These are phyloP conservation scores for Xylogone sp. DNA, from an alignment of 2,329 filamentous ascomycete genomes.

Conservation along the genomic window DNA sequence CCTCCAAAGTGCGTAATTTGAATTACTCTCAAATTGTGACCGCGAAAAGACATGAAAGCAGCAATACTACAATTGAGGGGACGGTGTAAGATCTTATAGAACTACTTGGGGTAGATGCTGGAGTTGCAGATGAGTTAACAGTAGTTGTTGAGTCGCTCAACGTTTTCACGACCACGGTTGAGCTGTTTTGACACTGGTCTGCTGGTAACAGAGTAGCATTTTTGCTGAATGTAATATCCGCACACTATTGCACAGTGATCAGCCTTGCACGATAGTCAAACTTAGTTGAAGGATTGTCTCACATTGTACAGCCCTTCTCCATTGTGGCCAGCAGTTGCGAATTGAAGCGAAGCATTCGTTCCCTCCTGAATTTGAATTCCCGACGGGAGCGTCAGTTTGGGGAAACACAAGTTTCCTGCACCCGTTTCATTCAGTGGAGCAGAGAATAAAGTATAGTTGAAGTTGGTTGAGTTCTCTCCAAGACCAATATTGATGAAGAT, in stretches of 20 bases:
- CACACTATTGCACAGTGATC: conserved; percentile 49
- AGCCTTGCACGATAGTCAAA: neutral
- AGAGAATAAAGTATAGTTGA: conserved; percentile 5
- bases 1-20: too few species aligned
- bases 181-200: conserved; percentile 54
- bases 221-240: conserved; percentile 65
- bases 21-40: too few species aligned
- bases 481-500: conserved; percentile 6
- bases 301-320: conserved; percentile 10
- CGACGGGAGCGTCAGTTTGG: conserved; percentile 3
- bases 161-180: conserved; percentile 42
- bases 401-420: conserved; percentile 7
- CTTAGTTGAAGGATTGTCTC: neutral
- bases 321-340: conserved; percentile 6
- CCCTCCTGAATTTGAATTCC: conserved; percentile 3
- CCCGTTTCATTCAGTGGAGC: conserved; percentile 8
- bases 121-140: neutral
- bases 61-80: too few species aligned
- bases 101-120: too few species aligned
- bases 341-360: conserved; percentile 7
- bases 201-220: conserved; percentile 41
- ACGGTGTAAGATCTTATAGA: too few species aligned
- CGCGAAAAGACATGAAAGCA: too few species aligned
- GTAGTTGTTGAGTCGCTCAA: neutral
- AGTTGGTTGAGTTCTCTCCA: conserved; percentile 8